Conservation (phyloP, 768 basidiomycete species). For the Cantharellus anzutake region DNA sequence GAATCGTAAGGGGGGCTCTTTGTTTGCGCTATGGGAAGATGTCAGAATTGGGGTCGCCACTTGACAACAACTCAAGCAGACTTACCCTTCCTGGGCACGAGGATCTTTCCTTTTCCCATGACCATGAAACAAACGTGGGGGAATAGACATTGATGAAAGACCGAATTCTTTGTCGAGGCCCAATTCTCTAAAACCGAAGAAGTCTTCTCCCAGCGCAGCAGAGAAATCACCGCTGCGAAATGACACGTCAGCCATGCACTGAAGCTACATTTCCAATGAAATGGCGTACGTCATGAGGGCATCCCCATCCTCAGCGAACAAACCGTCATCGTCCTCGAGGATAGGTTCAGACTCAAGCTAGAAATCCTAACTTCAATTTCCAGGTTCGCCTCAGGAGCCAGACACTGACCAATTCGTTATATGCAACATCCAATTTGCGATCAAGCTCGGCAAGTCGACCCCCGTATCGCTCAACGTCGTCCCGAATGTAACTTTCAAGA, state of each 20-base stretch:
- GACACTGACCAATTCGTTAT: conserved; percentile 52
- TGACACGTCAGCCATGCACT: background rate
- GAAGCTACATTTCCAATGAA: background rate
- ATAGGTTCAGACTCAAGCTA: conserved; percentile 15
- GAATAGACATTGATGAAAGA: conserved; percentile 56
- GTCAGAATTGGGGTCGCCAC: background rate
- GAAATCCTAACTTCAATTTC: background rate
- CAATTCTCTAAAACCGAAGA: conserved; percentile 70
- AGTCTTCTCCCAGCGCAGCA: conserved; percentile 78
- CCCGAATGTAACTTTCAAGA: conserved; percentile 72
- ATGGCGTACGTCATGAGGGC: conserved; percentile 41
- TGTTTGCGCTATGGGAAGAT: background rate
- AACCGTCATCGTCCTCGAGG: conserved; percentile 38
- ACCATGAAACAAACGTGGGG: conserved; percentile 53
- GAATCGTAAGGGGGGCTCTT: conserved; percentile 61
- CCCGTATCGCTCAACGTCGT: conserved; percentile 75
- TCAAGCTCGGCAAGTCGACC: conserved; percentile 56
- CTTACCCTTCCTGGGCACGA: conserved; percentile 29
- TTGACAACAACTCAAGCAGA: conserved; percentile 9
- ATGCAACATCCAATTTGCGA: conserved; percentile 70
- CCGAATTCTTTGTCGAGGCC: conserved; percentile 80
- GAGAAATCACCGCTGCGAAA: conserved; percentile 60
- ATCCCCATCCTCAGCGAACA: conserved; percentile 47
- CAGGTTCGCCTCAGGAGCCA: conserved; percentile 18
- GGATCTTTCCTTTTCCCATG: conserved; percentile 29